Percentiles rank a stretch among this genome's conserved stretches.
Conservation (phyloP, 495 filamentous ascomycete genomes). For the Tuber microsphaerosporum region DNA sequence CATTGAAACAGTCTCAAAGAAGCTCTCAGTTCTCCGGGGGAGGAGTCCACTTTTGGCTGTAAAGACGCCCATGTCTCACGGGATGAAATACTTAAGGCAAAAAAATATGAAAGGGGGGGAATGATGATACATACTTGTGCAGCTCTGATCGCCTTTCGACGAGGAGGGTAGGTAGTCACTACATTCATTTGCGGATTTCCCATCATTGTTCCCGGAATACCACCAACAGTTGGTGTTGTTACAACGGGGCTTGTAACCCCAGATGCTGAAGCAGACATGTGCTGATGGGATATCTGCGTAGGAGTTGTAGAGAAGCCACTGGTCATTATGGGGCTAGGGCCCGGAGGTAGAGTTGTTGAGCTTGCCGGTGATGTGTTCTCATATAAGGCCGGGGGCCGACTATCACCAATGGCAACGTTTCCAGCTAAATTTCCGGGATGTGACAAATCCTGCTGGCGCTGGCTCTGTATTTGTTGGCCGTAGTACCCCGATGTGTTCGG, state of each 20-base stretch:
- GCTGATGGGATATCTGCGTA: conserved; percentile 25
- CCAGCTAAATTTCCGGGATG: background rate
- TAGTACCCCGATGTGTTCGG: conserved; percentile 24
- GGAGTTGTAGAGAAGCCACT: conserved; percentile 22
- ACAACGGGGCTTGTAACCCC: conserved; percentile 25
- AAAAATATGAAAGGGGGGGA: background rate
- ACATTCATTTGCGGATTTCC: conserved; percentile 31
- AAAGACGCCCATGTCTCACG: background rate
- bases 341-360: conserved; percentile 29
- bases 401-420: conserved; percentile 14
- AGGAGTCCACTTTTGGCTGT: background rate
- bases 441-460: conserved; percentile 2
- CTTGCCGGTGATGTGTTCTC: conserved; percentile 31
- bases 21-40: background rate
- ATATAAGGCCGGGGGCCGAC: conserved; percentile 22
- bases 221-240: conserved; percentile 29
- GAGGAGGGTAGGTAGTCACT: conserved; percentile 42
- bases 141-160: conserved; percentile 42
- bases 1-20: background rate
- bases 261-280: conserved; percentile 24
- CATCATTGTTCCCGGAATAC: conserved; percentile 25
- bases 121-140: conserved; percentile 36
- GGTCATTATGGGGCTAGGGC: conserved; percentile 34
- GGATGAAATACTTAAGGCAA: conserved; percentile 5
- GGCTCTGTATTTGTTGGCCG: conserved; percentile 19